Base-by-base conservation (phyloP, 2,329 filamentous ascomycete genomes). In the Paecilomyces niveus region DNA sequence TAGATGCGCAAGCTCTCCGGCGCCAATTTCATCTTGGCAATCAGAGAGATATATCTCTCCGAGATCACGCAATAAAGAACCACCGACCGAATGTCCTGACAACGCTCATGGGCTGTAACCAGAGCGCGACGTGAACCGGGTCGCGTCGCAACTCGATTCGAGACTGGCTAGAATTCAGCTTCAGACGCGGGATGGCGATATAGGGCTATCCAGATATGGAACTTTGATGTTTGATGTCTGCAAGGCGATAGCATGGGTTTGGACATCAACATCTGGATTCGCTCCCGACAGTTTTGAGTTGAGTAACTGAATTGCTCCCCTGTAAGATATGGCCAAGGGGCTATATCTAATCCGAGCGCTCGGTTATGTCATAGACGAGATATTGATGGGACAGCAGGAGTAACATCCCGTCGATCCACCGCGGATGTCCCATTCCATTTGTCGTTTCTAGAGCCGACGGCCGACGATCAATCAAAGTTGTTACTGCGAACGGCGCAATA, bases 1-100 rank as follows among this genome's bases (percentile, higher is more conserved):
- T 82, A 83, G 31, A 79, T 79, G 58, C 81, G 72, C 33, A 80
- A 62, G 56, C 69, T 75, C 24, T 78, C 79, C 22, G 68, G 61
- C 3, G 60, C 62, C 8, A 61, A 55, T 54, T 51, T 54, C 49
- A 26, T 59, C 35, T 31, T 61, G 39, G 22, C 13, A 2, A n/a
- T 57, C 39, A 52, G 53, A 24, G 26, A 45, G 10, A 50, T 26
- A 5, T 52, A n/a, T n/a, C n/a, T 45, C 1, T n/a, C 35, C 5
- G 4, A 10, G 33, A 15, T 15, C 33, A 39, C 33, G 33, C 33
- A 15, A 39, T 39, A 8, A n/a, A 18, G n/a, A n/a, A n/a, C 8
- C 18, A 18, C 15, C 3, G 8, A n/a, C 5, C 13, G 7, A 13
- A 45, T n/a, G 18, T 3, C 35, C n/a, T 45, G 8, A 15, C 35